Evolutionary conservation across 2,329 filamentous ascomycete species (phyloP).

Genomic region (Exophiala aquamarina): DNA sequence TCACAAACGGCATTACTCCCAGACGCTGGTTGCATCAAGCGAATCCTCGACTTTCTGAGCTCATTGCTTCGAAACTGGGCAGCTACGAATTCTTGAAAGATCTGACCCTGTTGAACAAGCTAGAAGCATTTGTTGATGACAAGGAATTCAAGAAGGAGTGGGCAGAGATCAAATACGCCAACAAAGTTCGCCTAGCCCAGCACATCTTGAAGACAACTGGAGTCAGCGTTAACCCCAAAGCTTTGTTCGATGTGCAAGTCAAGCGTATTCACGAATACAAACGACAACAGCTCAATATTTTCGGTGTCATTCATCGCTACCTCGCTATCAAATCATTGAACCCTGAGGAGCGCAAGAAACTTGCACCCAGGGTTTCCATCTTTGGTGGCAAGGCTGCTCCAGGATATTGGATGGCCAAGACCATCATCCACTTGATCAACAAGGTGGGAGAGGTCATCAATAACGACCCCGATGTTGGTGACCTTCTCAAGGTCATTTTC

Average conservation of each 20-base stretch:
- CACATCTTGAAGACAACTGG: slow-evolving; percentile 83
- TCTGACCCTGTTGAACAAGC: slow-evolving; percentile 77
- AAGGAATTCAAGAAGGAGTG: slow-evolving; percentile 90
- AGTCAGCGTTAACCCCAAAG: slow-evolving; percentile 78
- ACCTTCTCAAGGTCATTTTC: slow-evolving; percentile 95
- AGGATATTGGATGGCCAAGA: slow-evolving; percentile 99
- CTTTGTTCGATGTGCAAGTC: slow-evolving; percentile 95
- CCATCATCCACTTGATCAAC: slow-evolving; percentile 95
- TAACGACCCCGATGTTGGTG: slow-evolving; percentile 86
- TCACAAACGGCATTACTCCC: slow-evolving; percentile 97
- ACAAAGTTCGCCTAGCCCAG: slow-evolving; percentile 89
- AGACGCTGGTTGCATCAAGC: slow-evolving; percentile 96
- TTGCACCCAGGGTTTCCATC: slow-evolving; percentile 84
- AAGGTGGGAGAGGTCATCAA: slow-evolving; percentile 88
- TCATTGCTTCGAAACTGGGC: slow-evolving; percentile 88
- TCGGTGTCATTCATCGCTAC: slow-evolving; percentile 94
- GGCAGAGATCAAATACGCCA: slow-evolving; percentile 93
- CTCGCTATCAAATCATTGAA: slow-evolving; percentile 83
- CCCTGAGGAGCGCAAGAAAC: slow-evolving; percentile 80
- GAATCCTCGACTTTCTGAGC: slow-evolving; percentile 84
- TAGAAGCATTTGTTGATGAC: slow-evolving; percentile 82
- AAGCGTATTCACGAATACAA: slow-evolving; percentile 99
- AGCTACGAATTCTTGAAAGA: slow-evolving; percentile 86
- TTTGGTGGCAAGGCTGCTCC: slow-evolving; percentile 98
- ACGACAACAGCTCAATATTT: slow-evolving; percentile 98